A percentile compares a stretch with the other conserved stretches of the same genome.
Evolutionary conservation across 164 flowering plant genomes (phyloP).

Genomic region (Buxus sempervirens): DNA sequence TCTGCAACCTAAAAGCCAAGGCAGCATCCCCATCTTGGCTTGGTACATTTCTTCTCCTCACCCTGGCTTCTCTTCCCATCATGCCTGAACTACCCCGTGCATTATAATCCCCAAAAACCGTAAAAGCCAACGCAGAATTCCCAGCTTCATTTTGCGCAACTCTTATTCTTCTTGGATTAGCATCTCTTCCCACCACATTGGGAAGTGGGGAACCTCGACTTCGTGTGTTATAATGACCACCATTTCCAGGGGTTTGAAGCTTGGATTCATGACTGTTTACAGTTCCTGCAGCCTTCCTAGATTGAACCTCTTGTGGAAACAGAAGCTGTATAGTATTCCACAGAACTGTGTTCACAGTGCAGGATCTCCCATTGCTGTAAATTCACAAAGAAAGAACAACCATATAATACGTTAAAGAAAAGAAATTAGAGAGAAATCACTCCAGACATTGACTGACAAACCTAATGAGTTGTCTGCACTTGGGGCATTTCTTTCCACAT

Average conservation of each 20-base stretch:
- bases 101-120: no score
- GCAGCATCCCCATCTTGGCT: conserved; percentile 82
- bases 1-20: conserved; percentile 80
- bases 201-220: background rate
- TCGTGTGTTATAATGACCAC: conserved; percentile 4
- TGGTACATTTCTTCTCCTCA: conserved; percentile 11
- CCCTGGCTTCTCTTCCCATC: background rate
- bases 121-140: no score
- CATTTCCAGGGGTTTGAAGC: conserved; percentile 14
- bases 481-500: conserved; percentile 86
- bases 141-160: no score
- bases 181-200: background rate
- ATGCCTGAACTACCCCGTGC: background rate
- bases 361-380: conserved; percentile 81
- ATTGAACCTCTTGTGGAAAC: conserved; percentile 76
- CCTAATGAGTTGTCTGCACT: conserved; percentile 89
- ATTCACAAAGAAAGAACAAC: background rate
- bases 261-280: conserved; percentile 25
- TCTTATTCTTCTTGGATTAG: no score
- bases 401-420: background rate
- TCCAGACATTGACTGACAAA: conserved; percentile 13
- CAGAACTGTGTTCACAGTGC: conserved; percentile 85
- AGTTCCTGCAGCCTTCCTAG: conserved; percentile 46
- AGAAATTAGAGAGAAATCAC: background rate
- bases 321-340: conserved; percentile 96